Percentiles rank a stretch among this genome's conserved stretches.
phyloP scores from a whole-genome alignment of 2,329 filamentous ascomycete species.

The Leptographium lundbergii region DNA sequence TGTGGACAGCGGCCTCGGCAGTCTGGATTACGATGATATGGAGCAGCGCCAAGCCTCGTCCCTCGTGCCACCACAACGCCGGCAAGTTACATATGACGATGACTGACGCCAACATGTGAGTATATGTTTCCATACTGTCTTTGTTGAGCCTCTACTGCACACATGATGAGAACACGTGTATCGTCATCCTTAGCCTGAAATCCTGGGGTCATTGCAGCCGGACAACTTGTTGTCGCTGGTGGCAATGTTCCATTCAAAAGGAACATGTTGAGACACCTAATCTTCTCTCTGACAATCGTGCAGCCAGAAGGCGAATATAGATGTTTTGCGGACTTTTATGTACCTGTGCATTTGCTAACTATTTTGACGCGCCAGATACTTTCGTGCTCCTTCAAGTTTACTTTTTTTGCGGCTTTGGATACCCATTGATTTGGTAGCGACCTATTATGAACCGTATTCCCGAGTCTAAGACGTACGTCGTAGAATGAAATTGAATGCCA shows the following conservation, averaged over 20 bases:
- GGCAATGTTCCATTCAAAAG: conserved; percentile 7
- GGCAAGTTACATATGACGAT: conserved; percentile 35
- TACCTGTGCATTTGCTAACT: not conserved
- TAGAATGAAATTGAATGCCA: not conserved
- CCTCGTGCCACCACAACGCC: conserved; percentile 24
- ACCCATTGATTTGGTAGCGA: not conserved
- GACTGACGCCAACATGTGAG: conserved; percentile 10
- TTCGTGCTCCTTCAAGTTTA: not conserved
- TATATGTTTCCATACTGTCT: not conserved
- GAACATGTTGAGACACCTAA: conserved; percentile 28
- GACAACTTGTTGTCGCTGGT: conserved; percentile 9
- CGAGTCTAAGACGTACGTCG: not conserved
- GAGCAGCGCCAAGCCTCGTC: conserved; percentile 13
- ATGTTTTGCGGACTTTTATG: not conserved
- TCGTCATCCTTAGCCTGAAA: conserved; percentile 96
- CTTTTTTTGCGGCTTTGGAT: not conserved
- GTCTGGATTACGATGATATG: conserved; percentile 45
- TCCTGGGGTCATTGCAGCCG: conserved; percentile 17
- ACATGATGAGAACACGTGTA: conserved; percentile 74
- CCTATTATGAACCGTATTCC: not conserved
- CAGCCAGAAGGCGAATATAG: not conserved
- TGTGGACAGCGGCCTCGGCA: conserved; percentile 47
- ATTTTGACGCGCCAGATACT: not conserved
- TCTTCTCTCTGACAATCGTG: conserved; percentile 35
- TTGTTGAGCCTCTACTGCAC: not conserved